These are phyloP conservation scores for Ramularia collo-cygni DNA, from an alignment of 2,329 filamentous ascomycete genomes.

Conservation along the genomic window DNA sequence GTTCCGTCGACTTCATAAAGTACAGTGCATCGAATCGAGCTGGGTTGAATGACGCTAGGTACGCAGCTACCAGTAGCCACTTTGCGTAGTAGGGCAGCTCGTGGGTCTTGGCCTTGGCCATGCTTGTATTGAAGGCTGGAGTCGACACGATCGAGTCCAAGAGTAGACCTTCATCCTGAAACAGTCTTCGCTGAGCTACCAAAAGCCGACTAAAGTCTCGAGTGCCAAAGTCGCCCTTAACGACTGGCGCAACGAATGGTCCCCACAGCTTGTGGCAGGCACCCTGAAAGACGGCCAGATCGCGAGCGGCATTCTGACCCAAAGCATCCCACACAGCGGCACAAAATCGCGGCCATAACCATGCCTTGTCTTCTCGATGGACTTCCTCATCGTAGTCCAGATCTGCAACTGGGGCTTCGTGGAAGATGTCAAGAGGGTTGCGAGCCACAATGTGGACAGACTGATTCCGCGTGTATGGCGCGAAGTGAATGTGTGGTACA, in stretches of 20 bases:
- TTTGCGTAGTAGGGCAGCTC: slow-evolving; percentile 65
- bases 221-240: slow-evolving; percentile 63
- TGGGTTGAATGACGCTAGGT: slow-evolving; percentile 75
- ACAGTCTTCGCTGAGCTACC: slow-evolving; percentile 60
- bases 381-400: slow-evolving; percentile 43
- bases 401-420: slow-evolving; percentile 23
- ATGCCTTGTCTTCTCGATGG: slow-evolving; percentile 53
- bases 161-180: slow-evolving; percentile 66
- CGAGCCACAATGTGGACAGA: slow-evolving; percentile 69
- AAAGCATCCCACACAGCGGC: slow-evolving; percentile 82
- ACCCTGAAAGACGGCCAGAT: slow-evolving; percentile 64
- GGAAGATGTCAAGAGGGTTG: slow-evolving; percentile 43
- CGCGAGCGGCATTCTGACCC: slow-evolving; percentile 70
- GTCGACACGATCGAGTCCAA: slow-evolving; percentile 53
- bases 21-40: slow-evolving; percentile 64
- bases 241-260: slow-evolving; percentile 71
- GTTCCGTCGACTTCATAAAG: slow-evolving; percentile 64
- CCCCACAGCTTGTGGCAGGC: slow-evolving; percentile 75
- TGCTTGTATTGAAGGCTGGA: slow-evolving; percentile 7
- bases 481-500: slow-evolving; percentile 72
- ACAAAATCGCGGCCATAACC: slow-evolving; percentile 75
- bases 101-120: slow-evolving; percentile 27
- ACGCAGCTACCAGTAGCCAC: slow-evolving; percentile 67
- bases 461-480: slow-evolving; percentile 74
- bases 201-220: slow-evolving; percentile 82